Evolutionary conservation across 2,329 filamentous ascomycete species (phyloP).

Genomic region (Penicillium sp.): DNA sequence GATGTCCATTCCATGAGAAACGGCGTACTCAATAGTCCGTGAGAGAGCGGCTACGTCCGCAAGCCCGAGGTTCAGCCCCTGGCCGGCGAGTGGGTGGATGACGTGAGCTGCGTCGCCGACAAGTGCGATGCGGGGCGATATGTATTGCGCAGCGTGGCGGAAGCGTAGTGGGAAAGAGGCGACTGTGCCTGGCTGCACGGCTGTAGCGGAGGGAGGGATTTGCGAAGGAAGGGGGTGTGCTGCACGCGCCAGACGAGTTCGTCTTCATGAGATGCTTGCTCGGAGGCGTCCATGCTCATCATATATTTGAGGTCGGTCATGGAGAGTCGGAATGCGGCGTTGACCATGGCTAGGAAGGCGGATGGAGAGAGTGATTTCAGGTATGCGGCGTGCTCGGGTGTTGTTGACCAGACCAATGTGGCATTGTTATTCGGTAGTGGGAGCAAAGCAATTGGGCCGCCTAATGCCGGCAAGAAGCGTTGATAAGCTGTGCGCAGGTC

Average conservation of each 20-base stretch:
- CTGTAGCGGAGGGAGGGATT: slow-evolving; percentile 62
- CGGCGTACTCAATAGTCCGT: slow-evolving; percentile 67
- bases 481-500: slow-evolving; percentile 78
- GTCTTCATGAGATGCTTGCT: slow-evolving; percentile 53
- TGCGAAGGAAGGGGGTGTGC: slow-evolving; percentile 57
- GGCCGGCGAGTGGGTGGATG: slow-evolving; percentile 87
- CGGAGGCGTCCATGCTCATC: slow-evolving; percentile 52
- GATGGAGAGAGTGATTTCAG: slow-evolving; percentile 67
- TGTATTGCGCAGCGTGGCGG: slow-evolving; percentile 91
- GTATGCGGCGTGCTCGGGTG: slow-evolving; percentile 68
- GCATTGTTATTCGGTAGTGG: slow-evolving; percentile 78
- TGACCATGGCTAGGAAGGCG: slow-evolving; percentile 82
- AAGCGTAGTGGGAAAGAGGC: slow-evolving; percentile 89
- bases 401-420: slow-evolving; percentile 92
- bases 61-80: slow-evolving; percentile 90
- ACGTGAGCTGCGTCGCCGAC: slow-evolving; percentile 95
- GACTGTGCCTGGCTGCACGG: slow-evolving; percentile 70
- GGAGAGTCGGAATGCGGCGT: slow-evolving; percentile 81
- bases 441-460: slow-evolving; percentile 81
- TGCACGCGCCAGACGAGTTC: slow-evolving; percentile 79
- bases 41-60: slow-evolving; percentile 79
- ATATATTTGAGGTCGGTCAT: slow-evolving; percentile 78
- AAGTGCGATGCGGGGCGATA: slow-evolving; percentile 80
- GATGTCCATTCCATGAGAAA: slow-evolving; percentile 80
- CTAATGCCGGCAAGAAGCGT: slow-evolving; percentile 75